Percentiles rank a stretch among this genome's conserved stretches.
Evolutionary conservation across 345 rosid genomes (phyloP).

Genomic region (Gossypium arboreum): DNA sequence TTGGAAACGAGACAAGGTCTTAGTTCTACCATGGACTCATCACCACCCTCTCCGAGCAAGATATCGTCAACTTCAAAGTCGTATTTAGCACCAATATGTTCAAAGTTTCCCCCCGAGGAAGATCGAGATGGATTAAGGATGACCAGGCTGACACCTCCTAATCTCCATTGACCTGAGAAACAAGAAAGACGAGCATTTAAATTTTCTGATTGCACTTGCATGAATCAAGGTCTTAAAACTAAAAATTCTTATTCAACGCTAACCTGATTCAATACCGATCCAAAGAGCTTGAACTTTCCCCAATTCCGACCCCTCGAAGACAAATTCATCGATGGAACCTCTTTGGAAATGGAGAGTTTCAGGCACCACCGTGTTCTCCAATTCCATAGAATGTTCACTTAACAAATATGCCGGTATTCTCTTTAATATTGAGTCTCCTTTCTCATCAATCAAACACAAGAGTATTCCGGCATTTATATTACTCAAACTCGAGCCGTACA

Average conservation of each 20-base stretch:
- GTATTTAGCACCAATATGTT: conserved; percentile 33
- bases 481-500: conserved; percentile 60
- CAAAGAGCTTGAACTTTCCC: conserved; percentile 64
- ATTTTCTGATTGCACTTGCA: not conserved
- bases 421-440: conserved; percentile 62
- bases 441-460: conserved; percentile 62
- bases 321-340: conserved; percentile 70
- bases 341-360: conserved; percentile 56
- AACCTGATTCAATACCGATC: conserved; percentile 82
- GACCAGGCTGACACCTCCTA: conserved; percentile 45
- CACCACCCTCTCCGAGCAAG: conserved; percentile 68
- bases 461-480: conserved; percentile 60
- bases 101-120: conserved; percentile 19
- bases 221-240: not conserved
- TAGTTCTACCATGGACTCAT: conserved; percentile 66
- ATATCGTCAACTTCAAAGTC: conserved; percentile 61
- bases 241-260: conserved; percentile 13
- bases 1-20: conserved; percentile 44
- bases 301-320: conserved; percentile 53
- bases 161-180: conserved; percentile 89
- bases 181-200: not conserved
- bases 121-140: conserved; percentile 31
- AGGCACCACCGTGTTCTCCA: conserved; percentile 22
- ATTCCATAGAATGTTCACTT: conserved; percentile 30
- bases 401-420: conserved; percentile 49